A percentile compares a stretch with the other conserved stretches of the same genome.
phyloP scores from a whole-genome alignment of 768 basidiomycete species.

The Termitomyces sp. region DNA sequence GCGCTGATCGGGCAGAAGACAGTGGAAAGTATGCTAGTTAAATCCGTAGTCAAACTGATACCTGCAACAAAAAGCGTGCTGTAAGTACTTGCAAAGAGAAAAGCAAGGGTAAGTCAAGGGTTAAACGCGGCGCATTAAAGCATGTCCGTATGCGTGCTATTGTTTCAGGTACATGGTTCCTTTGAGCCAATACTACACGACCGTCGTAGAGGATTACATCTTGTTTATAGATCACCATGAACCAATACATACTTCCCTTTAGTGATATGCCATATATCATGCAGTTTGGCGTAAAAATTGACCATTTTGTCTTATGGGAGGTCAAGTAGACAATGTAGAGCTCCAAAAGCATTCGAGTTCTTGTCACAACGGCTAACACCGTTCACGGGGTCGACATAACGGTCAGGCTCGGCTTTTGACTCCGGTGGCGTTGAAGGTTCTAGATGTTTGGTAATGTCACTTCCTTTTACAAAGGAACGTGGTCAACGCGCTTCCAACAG shows the following conservation, averaged over 20 bases:
- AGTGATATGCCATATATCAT: too few relatives aligned
- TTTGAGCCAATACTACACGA: background rate
- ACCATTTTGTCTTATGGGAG: background rate
- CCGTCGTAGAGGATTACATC: background rate
- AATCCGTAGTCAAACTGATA: background rate
- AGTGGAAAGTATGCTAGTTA: background rate
- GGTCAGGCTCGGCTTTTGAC: background rate
- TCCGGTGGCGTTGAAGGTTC: background rate
- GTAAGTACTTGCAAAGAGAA: background rate
- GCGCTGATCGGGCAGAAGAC: background rate
- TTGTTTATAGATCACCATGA: background rate
- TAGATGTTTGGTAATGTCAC: background rate
- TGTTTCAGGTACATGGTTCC: background rate
- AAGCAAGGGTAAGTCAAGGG: background rate
- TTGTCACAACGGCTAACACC: background rate
- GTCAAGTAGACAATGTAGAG: background rate
- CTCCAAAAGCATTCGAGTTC: background rate
- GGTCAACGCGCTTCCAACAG: background rate
- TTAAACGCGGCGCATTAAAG: too few relatives aligned
- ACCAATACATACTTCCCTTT: background rate
- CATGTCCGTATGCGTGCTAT: background rate
- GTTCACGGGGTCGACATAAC: background rate
- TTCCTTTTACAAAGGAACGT: background rate
- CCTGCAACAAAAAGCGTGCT: background rate
- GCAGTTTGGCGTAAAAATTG: background rate